Evolutionary conservation across 2,329 filamentous ascomycete species (phyloP).

Genomic region (Sarocladiaceae sp.): DNA sequence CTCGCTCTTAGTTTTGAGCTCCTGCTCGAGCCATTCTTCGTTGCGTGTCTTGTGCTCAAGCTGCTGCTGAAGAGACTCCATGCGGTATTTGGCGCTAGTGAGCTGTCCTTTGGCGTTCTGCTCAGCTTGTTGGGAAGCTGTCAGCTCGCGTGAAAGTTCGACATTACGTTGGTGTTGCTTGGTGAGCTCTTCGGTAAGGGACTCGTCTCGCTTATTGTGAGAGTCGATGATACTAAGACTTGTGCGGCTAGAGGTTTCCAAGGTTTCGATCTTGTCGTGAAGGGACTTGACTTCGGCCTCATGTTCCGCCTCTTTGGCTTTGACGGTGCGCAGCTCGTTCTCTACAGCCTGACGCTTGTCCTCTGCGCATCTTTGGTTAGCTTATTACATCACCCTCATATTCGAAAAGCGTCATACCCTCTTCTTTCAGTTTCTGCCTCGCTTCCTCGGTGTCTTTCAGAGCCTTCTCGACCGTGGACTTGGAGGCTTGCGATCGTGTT

Average conservation of each 20-base stretch:
- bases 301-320: conserved; percentile 69
- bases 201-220: conserved; percentile 82
- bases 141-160: conserved; percentile 77
- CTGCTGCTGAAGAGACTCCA: conserved; percentile 87
- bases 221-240: conserved; percentile 84
- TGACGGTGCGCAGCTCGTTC: conserved; percentile 74
- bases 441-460: conserved; percentile 80
- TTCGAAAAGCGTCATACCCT: conserved; percentile 74
- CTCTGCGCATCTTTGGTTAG: too few species aligned
- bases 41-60: conserved; percentile 83
- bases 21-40: conserved; percentile 88
- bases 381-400: too few species aligned
- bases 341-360: conserved; percentile 70
- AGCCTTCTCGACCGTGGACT: conserved; percentile 75
- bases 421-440: conserved; percentile 73
- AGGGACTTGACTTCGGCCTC: conserved; percentile 72
- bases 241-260: conserved; percentile 90
- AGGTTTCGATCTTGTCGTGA: conserved; percentile 75
- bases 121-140: conserved; percentile 74
- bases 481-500: conserved; percentile 75
- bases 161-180: conserved; percentile 86
- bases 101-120: conserved; percentile 78
- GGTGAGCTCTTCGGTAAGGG: conserved; percentile 79
- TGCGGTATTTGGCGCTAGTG: conserved; percentile 80
- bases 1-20: conserved; percentile 83